A percentile compares a stretch with the other conserved stretches of the same genome.
Evolutionary conservation across 768 basidiomycete genomes (phyloP).

Genomic region (Saitozyma podzolica): DNA sequence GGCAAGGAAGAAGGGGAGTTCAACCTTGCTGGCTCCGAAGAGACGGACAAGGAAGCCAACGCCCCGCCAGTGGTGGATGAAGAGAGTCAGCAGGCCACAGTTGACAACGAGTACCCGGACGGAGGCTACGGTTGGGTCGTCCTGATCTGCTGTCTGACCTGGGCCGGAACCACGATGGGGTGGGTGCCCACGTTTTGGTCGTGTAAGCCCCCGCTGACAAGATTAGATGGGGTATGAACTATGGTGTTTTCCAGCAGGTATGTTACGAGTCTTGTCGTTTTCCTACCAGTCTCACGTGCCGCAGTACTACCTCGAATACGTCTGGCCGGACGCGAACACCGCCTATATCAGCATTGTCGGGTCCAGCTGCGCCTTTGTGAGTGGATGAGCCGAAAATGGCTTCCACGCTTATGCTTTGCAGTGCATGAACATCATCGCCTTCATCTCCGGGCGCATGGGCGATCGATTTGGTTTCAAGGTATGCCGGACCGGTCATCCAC

Average conservation of each 20-base stretch:
- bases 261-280: neutral
- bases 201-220: neutral
- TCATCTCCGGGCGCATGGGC: constrained; percentile 30
- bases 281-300: too few species aligned
- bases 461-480: constrained; percentile 39
- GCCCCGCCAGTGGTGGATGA: neutral
- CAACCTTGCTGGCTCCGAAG: neutral
- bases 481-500: neutral
- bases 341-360: constrained; percentile 4
- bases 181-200: neutral
- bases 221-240: constrained; percentile 30
- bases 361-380: constrained; percentile 7
- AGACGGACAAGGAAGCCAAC: constrained; percentile 3
- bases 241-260: constrained; percentile 26
- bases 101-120: constrained; percentile 34
- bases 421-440: constrained; percentile 15
- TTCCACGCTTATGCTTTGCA: neutral
- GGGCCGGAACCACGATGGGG: constrained; percentile 33
- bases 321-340: constrained; percentile 13
- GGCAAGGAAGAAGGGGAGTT: neutral
- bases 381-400: neutral
- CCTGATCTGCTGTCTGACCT: constrained; percentile 22
- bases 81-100: neutral
- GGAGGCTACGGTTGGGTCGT: constrained; percentile 44
- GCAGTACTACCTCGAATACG: constrained; percentile 24